Evolutionary conservation across 768 basidiomycete genomes (phyloP).

Genomic region (Hygrocybe coccinea): DNA sequence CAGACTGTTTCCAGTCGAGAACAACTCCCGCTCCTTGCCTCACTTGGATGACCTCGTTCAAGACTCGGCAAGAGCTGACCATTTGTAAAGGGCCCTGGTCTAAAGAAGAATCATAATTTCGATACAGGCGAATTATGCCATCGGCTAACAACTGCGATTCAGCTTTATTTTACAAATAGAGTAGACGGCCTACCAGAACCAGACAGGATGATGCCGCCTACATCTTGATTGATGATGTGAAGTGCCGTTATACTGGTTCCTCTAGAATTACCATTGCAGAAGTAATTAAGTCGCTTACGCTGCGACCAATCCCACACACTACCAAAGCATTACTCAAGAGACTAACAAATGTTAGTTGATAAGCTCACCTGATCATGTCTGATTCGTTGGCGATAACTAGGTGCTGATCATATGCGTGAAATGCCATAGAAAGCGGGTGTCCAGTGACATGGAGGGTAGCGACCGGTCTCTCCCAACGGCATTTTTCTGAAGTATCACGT

Average conservation of each 20-base stretch:
- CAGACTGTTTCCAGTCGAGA: slow-evolving; percentile 88
- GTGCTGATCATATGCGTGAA: slow-evolving; percentile 92
- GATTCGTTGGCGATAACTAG: slow-evolving; percentile 79
- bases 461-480: slow-evolving; percentile 70
- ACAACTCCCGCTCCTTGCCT: slow-evolving; percentile 81
- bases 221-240: slow-evolving; percentile 93
- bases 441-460: slow-evolving; percentile 55
- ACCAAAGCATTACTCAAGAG: slow-evolving; percentile 6
- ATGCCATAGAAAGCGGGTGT: slow-evolving; percentile 69
- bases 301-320: slow-evolving; percentile 96
- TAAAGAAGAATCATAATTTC: slow-evolving; percentile 79
- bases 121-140: slow-evolving; percentile 84
- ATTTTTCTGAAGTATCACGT: slow-evolving; percentile 39
- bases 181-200: slow-evolving; percentile 62
- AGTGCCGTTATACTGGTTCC: slow-evolving; percentile 83
- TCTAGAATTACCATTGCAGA: slow-evolving; percentile 82
- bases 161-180: not conserved
- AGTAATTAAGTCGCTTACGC: slow-evolving; percentile 69
- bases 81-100: slow-evolving; percentile 77
- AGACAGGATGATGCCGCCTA: slow-evolving; percentile 82
- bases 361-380: slow-evolving; percentile 74
- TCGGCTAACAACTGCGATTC: slow-evolving; percentile 54
- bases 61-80: slow-evolving; percentile 88
- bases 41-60: slow-evolving; percentile 70
- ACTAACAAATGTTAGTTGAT: slow-evolving; percentile 2